Evolutionary conservation across 768 basidiomycete species (phyloP), one percentile per base, ranked within the genome.

Genomic region (Polyporus arcularius): DNA sequence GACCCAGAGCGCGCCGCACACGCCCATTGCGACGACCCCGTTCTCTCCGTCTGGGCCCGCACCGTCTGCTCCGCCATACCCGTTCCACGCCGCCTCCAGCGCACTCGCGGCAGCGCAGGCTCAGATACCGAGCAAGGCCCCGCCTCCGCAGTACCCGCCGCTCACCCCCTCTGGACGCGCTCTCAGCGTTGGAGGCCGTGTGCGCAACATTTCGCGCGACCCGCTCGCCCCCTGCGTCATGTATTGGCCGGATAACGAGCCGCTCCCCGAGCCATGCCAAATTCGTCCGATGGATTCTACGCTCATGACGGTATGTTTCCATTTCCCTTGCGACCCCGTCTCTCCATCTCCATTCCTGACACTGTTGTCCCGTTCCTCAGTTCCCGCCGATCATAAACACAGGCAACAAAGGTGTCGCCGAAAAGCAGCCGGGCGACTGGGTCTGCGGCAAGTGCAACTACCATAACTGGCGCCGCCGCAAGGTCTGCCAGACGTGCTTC

Each of bases 201-300:
- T 94, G 7, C 89, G 88, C 67, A 92, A 94, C 66, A 73, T 94
- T 61, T 92, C 90, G 30, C 76, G 66, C 41, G 90, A 94, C 70
- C 89, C 90, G 18, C 71, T 85, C 51, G 67, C 77, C 31, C 89
- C 92, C 4, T 92, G 92, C 66, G 80, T 92, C 76, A 87, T 94
- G 85, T 94, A 88, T 67, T 94, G 92, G 92, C 92, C 92, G 4
- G 92, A 93, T 72, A 94, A 94, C 66, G 92, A 94, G 70, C 82
- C 89, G 4, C 78, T 91, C 62, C 92, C 92, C 1, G 88, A 90
- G 65, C 86, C 85, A 70, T 85, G 89, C 12, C 92, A 94, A 75
- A 89, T 77, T 53, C 68, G 90, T 3, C 90, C 88, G 0, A 80
- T 76, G 61, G 78, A 70, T 21, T 73, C 87, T 16, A 73, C 77